Percentiles rank a stretch among this genome's conserved stretches.
Evolutionary conservation across 2,329 filamentous ascomycete genomes (phyloP).

Genomic region (Aschersonia sp.): DNA sequence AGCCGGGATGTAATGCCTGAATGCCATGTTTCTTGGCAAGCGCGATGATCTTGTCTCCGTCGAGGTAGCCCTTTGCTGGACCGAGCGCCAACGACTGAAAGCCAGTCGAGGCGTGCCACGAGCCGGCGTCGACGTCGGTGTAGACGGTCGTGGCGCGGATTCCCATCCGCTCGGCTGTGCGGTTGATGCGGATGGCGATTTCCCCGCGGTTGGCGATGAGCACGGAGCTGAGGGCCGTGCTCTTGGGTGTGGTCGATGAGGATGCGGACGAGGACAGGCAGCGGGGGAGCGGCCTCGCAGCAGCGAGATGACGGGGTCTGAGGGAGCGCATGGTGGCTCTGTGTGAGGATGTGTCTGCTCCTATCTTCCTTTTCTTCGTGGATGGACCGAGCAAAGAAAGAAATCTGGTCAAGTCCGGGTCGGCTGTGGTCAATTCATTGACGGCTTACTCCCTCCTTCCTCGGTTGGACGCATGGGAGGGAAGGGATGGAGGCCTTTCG

Average conservation of each 20-base stretch:
- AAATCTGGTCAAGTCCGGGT: too few relatives aligned
- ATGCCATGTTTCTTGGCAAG: constrained; percentile 79
- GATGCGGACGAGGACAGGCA: constrained; percentile 17
- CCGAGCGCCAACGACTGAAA: constrained; percentile 76
- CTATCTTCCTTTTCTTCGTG: too few relatives aligned
- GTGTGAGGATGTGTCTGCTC: not conserved
- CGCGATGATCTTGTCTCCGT: constrained; percentile 82
- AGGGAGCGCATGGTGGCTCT: constrained; percentile 36
- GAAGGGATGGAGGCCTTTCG: constrained; percentile 2
- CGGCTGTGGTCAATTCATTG: too few relatives aligned
- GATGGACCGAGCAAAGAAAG: too few relatives aligned
- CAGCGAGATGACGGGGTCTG: constrained; percentile 32
- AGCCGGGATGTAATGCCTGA: constrained; percentile 86
- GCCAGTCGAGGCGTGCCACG: constrained; percentile 79
- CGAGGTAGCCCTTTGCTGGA: constrained; percentile 73
- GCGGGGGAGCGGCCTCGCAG: constrained; percentile 27
- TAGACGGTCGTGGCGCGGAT: constrained; percentile 91
- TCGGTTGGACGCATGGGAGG: not conserved
- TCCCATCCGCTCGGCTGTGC: constrained; percentile 75
- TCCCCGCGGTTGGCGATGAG: constrained; percentile 95
- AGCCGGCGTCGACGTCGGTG: constrained; percentile 75
- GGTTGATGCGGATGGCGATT: constrained; percentile 85
- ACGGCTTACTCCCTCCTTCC: not conserved
- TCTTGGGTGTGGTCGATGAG: constrained; percentile 14
- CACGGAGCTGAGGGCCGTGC: constrained; percentile 55